Conservation (phyloP, 768 basidiomycete genomes). For the Kwoniella mangroviensis region DNA sequence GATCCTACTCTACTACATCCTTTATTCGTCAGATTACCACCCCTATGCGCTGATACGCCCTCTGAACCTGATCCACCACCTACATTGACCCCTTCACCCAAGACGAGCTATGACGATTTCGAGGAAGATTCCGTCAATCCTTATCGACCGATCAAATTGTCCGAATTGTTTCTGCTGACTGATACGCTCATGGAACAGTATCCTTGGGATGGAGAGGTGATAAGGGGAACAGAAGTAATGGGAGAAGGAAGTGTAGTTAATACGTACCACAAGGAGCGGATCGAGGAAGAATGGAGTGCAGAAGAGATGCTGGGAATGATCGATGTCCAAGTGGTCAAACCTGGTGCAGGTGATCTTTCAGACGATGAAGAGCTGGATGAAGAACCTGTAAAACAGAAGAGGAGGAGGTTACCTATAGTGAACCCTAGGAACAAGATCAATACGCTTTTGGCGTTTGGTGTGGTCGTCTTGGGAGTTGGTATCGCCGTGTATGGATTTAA, state of each 20-base stretch:
- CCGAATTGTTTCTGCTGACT: constrained; percentile 50
- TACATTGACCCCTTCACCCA: background rate
- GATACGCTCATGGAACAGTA: constrained; percentile 43
- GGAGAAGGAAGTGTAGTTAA: constrained; percentile 47
- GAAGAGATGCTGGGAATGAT: constrained; percentile 23
- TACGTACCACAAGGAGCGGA: constrained; percentile 43
- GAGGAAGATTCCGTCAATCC: constrained; percentile 40
- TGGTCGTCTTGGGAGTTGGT: constrained; percentile 38
- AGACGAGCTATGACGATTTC: background rate
- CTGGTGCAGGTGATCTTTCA: constrained; percentile 22
- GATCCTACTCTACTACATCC: constrained; percentile 60
- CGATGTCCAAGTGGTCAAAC: constrained; percentile 35
- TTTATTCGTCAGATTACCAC: constrained; percentile 54
- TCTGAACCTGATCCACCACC: constrained; percentile 5
- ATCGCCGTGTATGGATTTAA: constrained; percentile 36
- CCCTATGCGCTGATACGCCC: constrained; percentile 50
- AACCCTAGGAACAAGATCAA: constrained; percentile 28
- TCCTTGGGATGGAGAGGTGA: constrained; percentile 47
- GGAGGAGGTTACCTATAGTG: constrained; percentile 19
- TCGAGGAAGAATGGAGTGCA: constrained; percentile 21
- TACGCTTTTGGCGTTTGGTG: constrained; percentile 34
- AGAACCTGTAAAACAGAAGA: background rate
- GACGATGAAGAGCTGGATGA: constrained; percentile 36
- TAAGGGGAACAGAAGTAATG: constrained; percentile 53
- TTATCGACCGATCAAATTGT: constrained; percentile 50